phyloP scores from a whole-genome alignment of 345 rosid genomes.

The Lepidium aucheri region DNA sequence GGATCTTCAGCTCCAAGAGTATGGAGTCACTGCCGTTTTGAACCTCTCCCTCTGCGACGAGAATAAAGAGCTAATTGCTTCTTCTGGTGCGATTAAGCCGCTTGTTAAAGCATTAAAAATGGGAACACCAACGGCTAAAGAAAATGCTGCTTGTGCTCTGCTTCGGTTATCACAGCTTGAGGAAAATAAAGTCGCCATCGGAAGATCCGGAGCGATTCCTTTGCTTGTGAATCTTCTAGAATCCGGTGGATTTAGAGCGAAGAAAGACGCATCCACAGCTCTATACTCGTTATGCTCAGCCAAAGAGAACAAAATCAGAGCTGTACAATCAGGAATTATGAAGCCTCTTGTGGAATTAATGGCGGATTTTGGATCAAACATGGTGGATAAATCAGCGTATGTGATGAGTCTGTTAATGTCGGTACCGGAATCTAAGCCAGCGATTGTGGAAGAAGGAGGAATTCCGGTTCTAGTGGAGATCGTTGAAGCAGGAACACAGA shows the following conservation, averaged over 20 bases:
- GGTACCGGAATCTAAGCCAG: slow-evolving; percentile 53
- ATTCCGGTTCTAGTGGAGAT: slow-evolving; percentile 92
- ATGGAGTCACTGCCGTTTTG: slow-evolving; percentile 85
- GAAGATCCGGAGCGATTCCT: slow-evolving; percentile 91
- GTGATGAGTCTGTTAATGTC: slow-evolving; percentile 52
- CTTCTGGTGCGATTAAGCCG: slow-evolving; percentile 85
- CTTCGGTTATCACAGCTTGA: slow-evolving; percentile 84
- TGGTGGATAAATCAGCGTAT: slow-evolving; percentile 94
- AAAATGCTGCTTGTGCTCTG: slow-evolving; percentile 91
- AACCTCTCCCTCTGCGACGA: slow-evolving; percentile 94
- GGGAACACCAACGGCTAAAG: slow-evolving; percentile 72
- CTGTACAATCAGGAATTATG: slow-evolving; percentile 75
- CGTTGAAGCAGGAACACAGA: slow-evolving; percentile 69
- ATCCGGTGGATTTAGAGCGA: slow-evolving; percentile 63
- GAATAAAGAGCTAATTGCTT: slow-evolving; percentile 64
- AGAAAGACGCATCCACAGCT: slow-evolving; percentile 91
- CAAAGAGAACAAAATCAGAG: slow-evolving; percentile 74
- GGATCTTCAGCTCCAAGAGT: slow-evolving; percentile 78
- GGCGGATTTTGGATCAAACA: slow-evolving; percentile 91
- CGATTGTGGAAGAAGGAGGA: slow-evolving; percentile 82
- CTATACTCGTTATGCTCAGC: slow-evolving; percentile 74
- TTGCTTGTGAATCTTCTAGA: slow-evolving; percentile 57
- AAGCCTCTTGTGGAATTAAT: slow-evolving; percentile 80
- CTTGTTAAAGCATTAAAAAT: slow-evolving; percentile 58
- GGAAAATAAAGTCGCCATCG: slow-evolving; percentile 71